phyloP scores from a whole-genome alignment of 2,329 filamentous ascomycete species.

The Blastomyces gilchristii region DNA sequence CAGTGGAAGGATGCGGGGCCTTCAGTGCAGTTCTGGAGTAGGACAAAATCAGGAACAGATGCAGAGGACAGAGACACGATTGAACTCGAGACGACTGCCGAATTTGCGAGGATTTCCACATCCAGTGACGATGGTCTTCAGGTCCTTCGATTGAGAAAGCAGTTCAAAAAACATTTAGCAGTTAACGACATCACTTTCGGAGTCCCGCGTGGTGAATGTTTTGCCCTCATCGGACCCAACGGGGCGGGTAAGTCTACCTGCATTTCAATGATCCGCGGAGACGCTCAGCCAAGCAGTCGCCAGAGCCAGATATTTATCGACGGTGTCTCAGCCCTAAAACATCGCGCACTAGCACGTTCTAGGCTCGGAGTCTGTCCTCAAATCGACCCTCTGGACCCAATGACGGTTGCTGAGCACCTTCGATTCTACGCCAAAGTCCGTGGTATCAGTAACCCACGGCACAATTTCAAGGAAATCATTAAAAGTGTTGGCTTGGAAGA shows the following conservation, averaged over 20 bases:
- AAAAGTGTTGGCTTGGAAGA: conserved; percentile 64
- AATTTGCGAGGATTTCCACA: conserved; percentile 53
- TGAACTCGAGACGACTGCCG: conserved; percentile 54
- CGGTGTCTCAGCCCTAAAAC: conserved; percentile 60
- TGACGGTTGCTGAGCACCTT: conserved; percentile 82
- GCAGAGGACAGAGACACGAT: conserved; percentile 29
- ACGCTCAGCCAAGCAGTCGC: conserved; percentile 59
- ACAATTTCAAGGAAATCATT: conserved; percentile 72
- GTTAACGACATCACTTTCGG: conserved; percentile 86
- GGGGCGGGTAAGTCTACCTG: conserved; percentile 87
- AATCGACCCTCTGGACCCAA: conserved; percentile 76
- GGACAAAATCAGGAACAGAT: conserved; percentile 34
- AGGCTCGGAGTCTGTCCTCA: conserved; percentile 88
- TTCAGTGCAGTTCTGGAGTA: conserved; percentile 45
- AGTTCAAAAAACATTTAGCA: conserved; percentile 63
- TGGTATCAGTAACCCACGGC: conserved; percentile 61
- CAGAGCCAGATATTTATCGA: conserved; percentile 77
- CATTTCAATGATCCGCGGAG: conserved; percentile 81
- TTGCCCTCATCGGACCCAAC: conserved; percentile 81
- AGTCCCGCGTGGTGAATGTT: conserved; percentile 69
- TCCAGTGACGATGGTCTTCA: conserved; percentile 55
- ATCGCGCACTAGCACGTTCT: conserved; percentile 60
- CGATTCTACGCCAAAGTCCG: conserved; percentile 77
- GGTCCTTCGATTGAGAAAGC: conserved; percentile 71
- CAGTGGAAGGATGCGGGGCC: conserved; percentile 74